Percentiles rank a stretch among this genome's conserved stretches.
These are phyloP conservation scores for Globisporangium sylvaticum DNA, from an alignment of 352 stramenopile species.

Conservation along the genomic window DNA sequence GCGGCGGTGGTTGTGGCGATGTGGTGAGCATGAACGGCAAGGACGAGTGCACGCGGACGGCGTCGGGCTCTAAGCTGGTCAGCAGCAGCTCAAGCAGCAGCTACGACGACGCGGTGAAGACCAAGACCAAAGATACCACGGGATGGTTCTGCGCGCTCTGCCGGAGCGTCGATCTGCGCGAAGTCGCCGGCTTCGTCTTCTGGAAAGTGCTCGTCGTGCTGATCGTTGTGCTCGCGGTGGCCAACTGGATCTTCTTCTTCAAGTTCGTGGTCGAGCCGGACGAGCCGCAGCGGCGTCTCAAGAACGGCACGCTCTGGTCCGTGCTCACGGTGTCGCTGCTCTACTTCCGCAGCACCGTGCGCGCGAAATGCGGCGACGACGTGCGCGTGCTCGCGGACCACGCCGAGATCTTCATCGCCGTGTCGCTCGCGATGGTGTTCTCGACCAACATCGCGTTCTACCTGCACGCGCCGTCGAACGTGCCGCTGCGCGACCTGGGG, in stretches of 20 bases:
- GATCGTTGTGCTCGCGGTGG: constrained; percentile 42
- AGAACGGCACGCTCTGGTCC: constrained; percentile 29
- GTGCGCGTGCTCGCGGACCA: constrained; percentile 36
- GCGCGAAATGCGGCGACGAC: constrained; percentile 14
- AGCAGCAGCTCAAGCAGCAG: neutral
- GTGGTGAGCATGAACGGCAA: neutral
- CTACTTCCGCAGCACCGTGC: constrained; percentile 41
- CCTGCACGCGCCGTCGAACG: constrained; percentile 51
- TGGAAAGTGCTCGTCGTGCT: constrained; percentile 36
- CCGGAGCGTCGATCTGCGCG: constrained; percentile 34
- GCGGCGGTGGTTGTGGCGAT: neutral
- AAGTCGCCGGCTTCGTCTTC: constrained; percentile 38
- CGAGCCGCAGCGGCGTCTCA: constrained; percentile 24
- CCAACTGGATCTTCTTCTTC: constrained; percentile 60
- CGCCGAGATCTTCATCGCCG: constrained; percentile 58
- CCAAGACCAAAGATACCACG: neutral
- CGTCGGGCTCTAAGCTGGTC: neutral
- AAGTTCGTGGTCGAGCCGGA: constrained; percentile 60
- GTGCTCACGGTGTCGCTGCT: constrained; percentile 41
- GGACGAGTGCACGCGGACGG: constrained; percentile 3
- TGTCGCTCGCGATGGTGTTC: constrained; percentile 64
- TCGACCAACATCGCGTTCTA: constrained; percentile 72
- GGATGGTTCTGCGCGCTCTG: constrained; percentile 20
- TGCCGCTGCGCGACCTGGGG: constrained; percentile 59
- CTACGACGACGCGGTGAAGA: neutral